Evolutionary conservation across 2,329 filamentous ascomycete species (phyloP), one percentile per base, ranked within the genome.

Genomic region (Sclerotinia spermophila): DNA sequence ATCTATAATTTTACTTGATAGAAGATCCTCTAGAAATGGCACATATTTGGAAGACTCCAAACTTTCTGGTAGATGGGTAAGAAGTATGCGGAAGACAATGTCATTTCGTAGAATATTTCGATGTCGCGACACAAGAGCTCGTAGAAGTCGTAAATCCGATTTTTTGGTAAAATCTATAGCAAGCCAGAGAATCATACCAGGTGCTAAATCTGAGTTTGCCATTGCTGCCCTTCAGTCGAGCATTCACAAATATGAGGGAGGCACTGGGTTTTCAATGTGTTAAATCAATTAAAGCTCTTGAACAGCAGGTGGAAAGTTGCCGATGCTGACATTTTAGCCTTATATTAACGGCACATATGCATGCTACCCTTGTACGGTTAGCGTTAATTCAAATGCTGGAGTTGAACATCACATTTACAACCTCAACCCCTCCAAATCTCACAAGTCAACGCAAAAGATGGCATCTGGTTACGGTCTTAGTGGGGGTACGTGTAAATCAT

Each of bases 401-500:
- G 35, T 62, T 71, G 70, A 72, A 77, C 75, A 61, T 76, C 76
- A 77, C 71, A n/a, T 74, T 71, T 56, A 67, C 71, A 73, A 74
- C 56, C 44, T 62, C 62, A 40, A 56, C 71, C 65, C 65, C 65
- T 58, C 45, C 59, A 73, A 60, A 72, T 58, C 67, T 60, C 72
- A 65, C 35, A 75, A 77, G 75, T 73, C 71, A 77, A 42, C 72
- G 68, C 69, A 72, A 72, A 79, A 74, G 44, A 95, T 95, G 92
- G 86, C 92, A 82, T 94, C 92, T 79, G 92, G 92, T 83, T 95
- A 90, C 82, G 92, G 92, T 82, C 85, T 96, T 82, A 86, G 88
- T 81, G 92, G 92, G 83, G 92, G 92, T 93, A 84, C 78, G 89
- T 84, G 15, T n/a, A 4, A 51, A 7, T 5, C 38, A 33, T 35